Evolutionary conservation across 257 asterid genomes (phyloP).

Genomic region (Craterostigma plantagineum): DNA sequence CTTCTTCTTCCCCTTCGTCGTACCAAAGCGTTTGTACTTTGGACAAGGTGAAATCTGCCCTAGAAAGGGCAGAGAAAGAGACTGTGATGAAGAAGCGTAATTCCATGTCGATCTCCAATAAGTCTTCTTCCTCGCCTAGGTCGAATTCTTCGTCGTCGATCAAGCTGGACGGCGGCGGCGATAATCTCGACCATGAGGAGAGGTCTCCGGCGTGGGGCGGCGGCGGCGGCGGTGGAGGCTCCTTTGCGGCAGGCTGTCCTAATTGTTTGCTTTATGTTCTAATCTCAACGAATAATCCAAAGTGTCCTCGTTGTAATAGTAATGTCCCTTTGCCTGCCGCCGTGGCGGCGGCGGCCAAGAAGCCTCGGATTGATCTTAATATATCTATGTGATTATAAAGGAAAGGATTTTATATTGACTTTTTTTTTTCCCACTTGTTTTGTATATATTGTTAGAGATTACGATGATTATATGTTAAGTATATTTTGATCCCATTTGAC

Average conservation of each 20-base stretch:
- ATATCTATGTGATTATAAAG: conserved; percentile 17
- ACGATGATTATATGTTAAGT: too few relatives aligned
- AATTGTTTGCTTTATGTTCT: conserved; percentile 25
- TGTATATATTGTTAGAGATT: too few relatives aligned
- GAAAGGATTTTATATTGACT: too few relatives aligned
- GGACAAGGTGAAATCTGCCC: conserved; percentile 38
- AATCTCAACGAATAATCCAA: conserved; percentile 16
- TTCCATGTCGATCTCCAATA: conserved; percentile 18
- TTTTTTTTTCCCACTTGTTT: too few relatives aligned
- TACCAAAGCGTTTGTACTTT: conserved; percentile 37
- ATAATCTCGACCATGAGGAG: conserved; percentile 9
- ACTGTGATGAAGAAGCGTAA: conserved; percentile 18
- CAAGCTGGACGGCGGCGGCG: conserved; percentile 18
- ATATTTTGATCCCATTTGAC: too few relatives aligned
- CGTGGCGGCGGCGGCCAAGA: conserved; percentile 11
- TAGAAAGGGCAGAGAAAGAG: conserved; percentile 29
- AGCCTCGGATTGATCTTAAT: conserved; percentile 28
- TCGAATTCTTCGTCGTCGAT: conserved; percentile 53
- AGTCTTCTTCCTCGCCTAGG: conserved; percentile 19
- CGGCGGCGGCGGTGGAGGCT: background rate
- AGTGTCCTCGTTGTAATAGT: conserved; percentile 25
- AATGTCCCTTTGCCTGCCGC: conserved; percentile 20
- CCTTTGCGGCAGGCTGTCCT: conserved; percentile 27
- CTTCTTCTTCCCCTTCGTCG: conserved; percentile 14
- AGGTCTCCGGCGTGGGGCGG: conserved; percentile 7